Evolutionary conservation across 2,329 filamentous ascomycete genomes (phyloP), one percentile per base, ranked within the genome.

Genomic region (Aspergillus latus): DNA sequence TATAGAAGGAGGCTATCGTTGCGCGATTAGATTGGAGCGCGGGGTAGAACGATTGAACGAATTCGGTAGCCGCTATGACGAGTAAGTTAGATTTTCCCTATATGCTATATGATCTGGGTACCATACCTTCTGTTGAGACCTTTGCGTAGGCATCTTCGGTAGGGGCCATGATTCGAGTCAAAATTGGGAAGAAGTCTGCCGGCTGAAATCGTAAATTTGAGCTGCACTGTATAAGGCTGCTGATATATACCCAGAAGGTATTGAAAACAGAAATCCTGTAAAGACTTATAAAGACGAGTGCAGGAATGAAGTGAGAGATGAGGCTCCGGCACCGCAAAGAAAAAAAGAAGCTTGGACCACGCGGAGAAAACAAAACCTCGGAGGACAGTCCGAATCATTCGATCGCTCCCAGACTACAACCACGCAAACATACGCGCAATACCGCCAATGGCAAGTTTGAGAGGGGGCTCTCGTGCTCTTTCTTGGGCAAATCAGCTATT

Each of bases 41-140:
- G 29, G 82, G 79, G 76, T 96, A 96, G 78, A 88, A 96, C 60
- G 82, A 79, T 59, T 87, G 84, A 62, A 88, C 80, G 66, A 96
- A 93, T 52, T 76, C 78, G 64, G 88, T 83, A 52, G 90, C 88
- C 58, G 87, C 90, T 89, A 63, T 29, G 50, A 16, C 32, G 2
- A 36, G 34, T 2, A 28, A n/a, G 49, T 50, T 50, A 57, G 48
- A 40, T n/a, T 13, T 10, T 11, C 6, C 30, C 16, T 42, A 9
- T 10, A 43, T 10, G 40, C 34, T 21, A 32, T 11, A 32, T 30
- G 13, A 13, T 9, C 13, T 10, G n/a, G n/a, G n/a, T 11, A 11
- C 57, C 57, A 49, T 64, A 77, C 75, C 75, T 34, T 77, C 74
- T 11, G 73, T 76, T 5, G 75, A 77, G 48, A 76, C 69, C 57